Percentiles rank a stretch among this genome's conserved stretches.
Evolutionary conservation across 2,329 filamentous ascomycete species (phyloP).

Genomic region (Trichoderma citrinoviride): DNA sequence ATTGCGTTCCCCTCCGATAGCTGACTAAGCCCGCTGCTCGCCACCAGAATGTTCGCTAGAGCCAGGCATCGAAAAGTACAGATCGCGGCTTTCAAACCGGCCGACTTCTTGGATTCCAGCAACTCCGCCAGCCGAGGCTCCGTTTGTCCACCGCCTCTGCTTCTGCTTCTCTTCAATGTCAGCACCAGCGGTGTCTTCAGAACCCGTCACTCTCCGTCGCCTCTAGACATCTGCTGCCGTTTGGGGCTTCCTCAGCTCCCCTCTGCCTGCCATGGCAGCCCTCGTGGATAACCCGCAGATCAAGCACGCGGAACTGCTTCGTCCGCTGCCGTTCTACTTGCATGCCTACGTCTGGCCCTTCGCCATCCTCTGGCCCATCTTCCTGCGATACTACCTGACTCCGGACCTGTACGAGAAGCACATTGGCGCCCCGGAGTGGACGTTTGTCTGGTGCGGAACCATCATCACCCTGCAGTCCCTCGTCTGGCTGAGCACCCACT

Average conservation of each 20-base stretch:
- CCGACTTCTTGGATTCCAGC: neutral
- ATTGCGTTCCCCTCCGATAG: neutral
- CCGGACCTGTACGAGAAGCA: constrained; percentile 83
- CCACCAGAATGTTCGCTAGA: constrained; percentile 16
- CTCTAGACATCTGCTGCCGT: neutral
- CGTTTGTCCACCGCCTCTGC: neutral
- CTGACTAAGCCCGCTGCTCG: constrained; percentile 17
- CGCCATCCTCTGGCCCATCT: constrained; percentile 84
- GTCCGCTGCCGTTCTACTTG: constrained; percentile 74
- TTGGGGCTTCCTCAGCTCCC: neutral
- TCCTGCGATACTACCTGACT: constrained; percentile 82
- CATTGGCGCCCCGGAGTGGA: constrained; percentile 95
- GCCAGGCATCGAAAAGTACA: constrained; percentile 23
- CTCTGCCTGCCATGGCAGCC: constrained; percentile 50
- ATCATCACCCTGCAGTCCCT: constrained; percentile 88
- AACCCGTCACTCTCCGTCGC: neutral
- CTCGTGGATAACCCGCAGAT: constrained; percentile 94
- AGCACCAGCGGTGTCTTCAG: constrained; percentile 8
- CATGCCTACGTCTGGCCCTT: constrained; percentile 96
- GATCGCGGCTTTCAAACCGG: constrained; percentile 22
- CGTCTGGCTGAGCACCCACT: constrained; percentile 93
- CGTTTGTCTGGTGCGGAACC: constrained; percentile 86
- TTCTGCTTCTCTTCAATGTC: constrained; percentile 8
- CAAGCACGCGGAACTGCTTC: constrained; percentile 80
- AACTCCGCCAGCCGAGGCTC: constrained; percentile 4